Percentiles rank a stretch among this genome's conserved stretches.
Conservation (phyloP, 192 early-diverging fungal species). For the Entomortierella chlamydospora region DNA sequence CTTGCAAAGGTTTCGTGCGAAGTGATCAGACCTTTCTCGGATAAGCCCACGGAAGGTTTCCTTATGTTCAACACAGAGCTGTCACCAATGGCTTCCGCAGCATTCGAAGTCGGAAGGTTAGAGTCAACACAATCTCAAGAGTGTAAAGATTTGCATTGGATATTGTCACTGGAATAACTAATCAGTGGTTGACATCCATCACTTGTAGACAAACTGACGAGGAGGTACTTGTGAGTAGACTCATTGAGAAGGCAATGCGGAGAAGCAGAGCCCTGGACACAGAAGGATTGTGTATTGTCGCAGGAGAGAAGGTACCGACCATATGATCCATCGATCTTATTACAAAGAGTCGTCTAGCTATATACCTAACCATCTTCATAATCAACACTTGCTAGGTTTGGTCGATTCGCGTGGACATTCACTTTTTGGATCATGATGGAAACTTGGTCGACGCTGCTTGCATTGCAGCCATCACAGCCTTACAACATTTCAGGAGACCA, state of each 20-base stretch:
- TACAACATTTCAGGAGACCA: constrained; percentile 93
- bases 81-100: constrained; percentile 85
- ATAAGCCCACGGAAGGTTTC: constrained; percentile 89
- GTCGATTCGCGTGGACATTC: constrained; percentile 90
- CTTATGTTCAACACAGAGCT: constrained; percentile 90
- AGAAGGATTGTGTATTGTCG: constrained; percentile 96
- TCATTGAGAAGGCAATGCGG: constrained; percentile 90
- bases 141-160: neutral
- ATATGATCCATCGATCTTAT: no score
- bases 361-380: no score
- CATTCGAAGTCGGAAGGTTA: constrained; percentile 76
- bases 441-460: constrained; percentile 94
- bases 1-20: constrained; percentile 77
- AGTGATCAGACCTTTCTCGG: constrained; percentile 74
- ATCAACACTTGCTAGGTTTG: constrained; percentile 77
- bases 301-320: constrained; percentile 84
- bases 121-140: neutral
- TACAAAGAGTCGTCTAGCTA: no score
- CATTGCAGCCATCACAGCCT: constrained; percentile 89
- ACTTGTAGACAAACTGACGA: constrained; percentile 74
- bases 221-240: constrained; percentile 85
- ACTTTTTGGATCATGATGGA: constrained; percentile 94
- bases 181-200: neutral
- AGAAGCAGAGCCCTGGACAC: constrained; percentile 91
- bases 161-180: no score